phyloP scores from a whole-genome alignment of 2,329 filamentous ascomycete species.

The Juglanconis oblonga region DNA sequence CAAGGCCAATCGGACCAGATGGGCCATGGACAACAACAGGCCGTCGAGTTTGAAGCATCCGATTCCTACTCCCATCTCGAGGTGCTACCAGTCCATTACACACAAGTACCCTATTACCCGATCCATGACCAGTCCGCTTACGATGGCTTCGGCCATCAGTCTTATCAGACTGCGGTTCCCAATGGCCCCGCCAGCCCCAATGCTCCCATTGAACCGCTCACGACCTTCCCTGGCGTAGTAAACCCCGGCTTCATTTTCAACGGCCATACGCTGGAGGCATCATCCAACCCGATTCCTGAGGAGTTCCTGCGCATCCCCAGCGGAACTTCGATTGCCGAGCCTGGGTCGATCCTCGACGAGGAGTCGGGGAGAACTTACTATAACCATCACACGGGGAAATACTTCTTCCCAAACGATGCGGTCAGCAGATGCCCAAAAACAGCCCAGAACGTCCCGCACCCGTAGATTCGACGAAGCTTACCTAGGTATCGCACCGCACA shows the following conservation, averaged over 20 bases:
- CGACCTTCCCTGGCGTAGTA: neutral
- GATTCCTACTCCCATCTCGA: neutral
- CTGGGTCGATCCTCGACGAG: constrained; percentile 9
- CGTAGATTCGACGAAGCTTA: neutral
- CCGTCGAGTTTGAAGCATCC: neutral
- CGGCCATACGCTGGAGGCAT: constrained; percentile 11
- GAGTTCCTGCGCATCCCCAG: constrained; percentile 13
- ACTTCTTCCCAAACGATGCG: constrained; percentile 31
- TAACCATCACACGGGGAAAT: constrained; percentile 18
- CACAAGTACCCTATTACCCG: neutral
- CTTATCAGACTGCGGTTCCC: neutral
- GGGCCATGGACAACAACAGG: neutral
- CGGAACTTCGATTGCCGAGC: constrained; percentile 12
- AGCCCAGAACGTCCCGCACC: too few species aligned
- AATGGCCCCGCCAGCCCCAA: neutral
- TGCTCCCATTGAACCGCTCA: neutral
- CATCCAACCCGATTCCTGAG: constrained; percentile 9
- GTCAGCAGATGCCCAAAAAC: neutral
- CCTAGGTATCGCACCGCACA: neutral
- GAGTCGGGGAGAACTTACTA: constrained; percentile 16
- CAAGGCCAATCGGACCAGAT: neutral
- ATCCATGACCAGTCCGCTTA: neutral
- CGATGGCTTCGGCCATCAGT: neutral
- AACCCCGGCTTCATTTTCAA: neutral
- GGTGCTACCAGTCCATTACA: neutral